Conservation (phyloP, 2,329 filamentous ascomycete species). For the Elsinoe ampelina region DNA sequence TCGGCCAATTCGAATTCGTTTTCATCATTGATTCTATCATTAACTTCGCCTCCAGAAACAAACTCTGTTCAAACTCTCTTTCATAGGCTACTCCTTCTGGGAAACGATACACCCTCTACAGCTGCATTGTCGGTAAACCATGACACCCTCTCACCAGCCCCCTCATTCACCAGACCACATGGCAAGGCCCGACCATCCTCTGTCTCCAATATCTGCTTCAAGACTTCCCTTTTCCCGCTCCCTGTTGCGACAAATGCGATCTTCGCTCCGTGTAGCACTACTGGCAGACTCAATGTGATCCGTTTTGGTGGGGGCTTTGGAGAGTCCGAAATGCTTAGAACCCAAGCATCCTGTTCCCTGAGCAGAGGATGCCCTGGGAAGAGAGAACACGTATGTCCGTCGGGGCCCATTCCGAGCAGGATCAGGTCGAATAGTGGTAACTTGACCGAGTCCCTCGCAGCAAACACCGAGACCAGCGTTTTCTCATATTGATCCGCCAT, state of each 20-base stretch:
- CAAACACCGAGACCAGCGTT: constrained; percentile 73
- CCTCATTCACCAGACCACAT: constrained; percentile 79
- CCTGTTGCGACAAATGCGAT: constrained; percentile 91
- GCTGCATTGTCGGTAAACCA: constrained; percentile 92
- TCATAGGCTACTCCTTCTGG: constrained; percentile 57
- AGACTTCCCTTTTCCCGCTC: constrained; percentile 75
- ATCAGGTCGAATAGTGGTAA: constrained; percentile 92
- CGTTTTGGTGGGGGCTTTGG: constrained; percentile 87
- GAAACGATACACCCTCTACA: constrained; percentile 75
- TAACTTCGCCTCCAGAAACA: too few species aligned
- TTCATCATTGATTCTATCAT: background rate
- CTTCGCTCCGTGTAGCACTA: constrained; percentile 75
- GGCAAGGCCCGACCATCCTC: constrained; percentile 66
- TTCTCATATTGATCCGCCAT: constrained; percentile 92
- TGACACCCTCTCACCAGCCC: constrained; percentile 73
- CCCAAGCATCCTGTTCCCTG: constrained; percentile 82
- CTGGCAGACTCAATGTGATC: constrained; percentile 86
- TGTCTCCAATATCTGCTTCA: constrained; percentile 83
- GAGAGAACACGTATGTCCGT: constrained; percentile 93
- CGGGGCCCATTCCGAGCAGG: constrained; percentile 85
- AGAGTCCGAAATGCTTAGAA: constrained; percentile 81
- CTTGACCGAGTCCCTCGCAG: constrained; percentile 85
- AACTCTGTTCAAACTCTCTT: background rate
- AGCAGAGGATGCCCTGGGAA: constrained; percentile 86
- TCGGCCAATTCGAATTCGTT: background rate